Evolutionary conservation across 1,139 yeast genomes (phyloP).

Genomic region (Saccharomyces hybrid): DNA sequence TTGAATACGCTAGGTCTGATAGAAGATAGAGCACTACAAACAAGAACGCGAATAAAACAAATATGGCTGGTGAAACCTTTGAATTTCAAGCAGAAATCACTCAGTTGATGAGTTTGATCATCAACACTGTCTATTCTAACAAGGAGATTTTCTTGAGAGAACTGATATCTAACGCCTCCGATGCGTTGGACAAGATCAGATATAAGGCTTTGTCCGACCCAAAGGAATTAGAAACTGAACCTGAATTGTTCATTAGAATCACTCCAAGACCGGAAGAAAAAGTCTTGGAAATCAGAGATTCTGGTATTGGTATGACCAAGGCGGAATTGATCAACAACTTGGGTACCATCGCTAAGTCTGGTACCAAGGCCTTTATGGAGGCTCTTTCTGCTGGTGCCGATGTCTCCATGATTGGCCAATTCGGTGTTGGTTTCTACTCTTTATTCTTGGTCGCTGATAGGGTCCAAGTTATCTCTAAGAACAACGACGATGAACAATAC

Average conservation of each 20-base stretch:
- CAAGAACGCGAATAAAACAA: background rate
- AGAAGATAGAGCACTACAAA: background rate
- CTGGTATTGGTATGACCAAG: conserved; percentile 99
- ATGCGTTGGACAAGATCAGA: conserved; percentile 94
- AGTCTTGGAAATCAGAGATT: conserved; percentile 93
- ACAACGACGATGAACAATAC: conserved; percentile 99
- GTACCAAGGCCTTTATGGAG: conserved; percentile 99
- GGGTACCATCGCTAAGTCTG: conserved; percentile 99
- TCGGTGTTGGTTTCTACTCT: conserved; percentile 99
- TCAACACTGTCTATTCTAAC: conserved; percentile 86
- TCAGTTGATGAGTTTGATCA: conserved; percentile 74
- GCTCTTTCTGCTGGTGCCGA: conserved; percentile 99
- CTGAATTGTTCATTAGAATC: conserved; percentile 92
- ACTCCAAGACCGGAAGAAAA: conserved; percentile 94
- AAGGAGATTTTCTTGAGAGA: conserved; percentile 99
- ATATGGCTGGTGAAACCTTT: conserved; percentile 70
- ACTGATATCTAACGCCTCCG: conserved; percentile 95
- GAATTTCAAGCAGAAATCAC: conserved; percentile 99
- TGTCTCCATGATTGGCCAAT: conserved; percentile 99
- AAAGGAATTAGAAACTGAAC: conserved; percentile 84
- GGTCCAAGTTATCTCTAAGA: conserved; percentile 96
- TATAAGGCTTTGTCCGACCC: conserved; percentile 94
- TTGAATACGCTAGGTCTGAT: background rate
- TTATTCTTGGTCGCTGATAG: conserved; percentile 98
- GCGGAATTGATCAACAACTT: conserved; percentile 97